Evolutionary conservation across 1,139 yeast species (phyloP).

Genomic region (Yamadazyma dendronema): DNA sequence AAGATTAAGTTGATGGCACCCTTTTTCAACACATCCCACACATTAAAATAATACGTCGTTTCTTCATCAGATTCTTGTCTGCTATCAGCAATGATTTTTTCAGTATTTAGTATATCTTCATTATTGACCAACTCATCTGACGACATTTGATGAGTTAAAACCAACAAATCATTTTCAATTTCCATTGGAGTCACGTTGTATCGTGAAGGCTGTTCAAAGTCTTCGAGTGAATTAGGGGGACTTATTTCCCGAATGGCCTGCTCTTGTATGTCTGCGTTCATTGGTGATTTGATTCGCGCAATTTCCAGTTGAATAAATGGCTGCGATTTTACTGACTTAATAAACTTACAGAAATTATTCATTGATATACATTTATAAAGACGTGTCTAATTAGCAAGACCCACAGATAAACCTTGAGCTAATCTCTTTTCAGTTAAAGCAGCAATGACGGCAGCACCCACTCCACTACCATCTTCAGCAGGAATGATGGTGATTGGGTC

Average conservation of each 20-base stretch:
- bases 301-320: no score
- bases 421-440: constrained; percentile 85
- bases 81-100: constrained; percentile 21
- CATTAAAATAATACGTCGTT: constrained; percentile 13
- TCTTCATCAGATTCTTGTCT: constrained; percentile 14
- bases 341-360: no score
- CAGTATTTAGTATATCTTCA: constrained; percentile 24
- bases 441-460: constrained; percentile 96
- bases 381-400: constrained; percentile 23
- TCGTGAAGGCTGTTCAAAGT: neutral
- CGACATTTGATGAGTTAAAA: constrained; percentile 17
- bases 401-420: constrained; percentile 70
- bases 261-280: constrained; percentile 1
- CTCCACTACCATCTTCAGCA: constrained; percentile 98
- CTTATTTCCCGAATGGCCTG: constrained; percentile 3
- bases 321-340: no score
- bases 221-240: no score
- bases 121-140: constrained; percentile 14
- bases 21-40: constrained; percentile 41
- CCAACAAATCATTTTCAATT: constrained; percentile 16
- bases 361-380: no score
- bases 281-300: no score
- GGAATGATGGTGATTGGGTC: constrained; percentile 82
- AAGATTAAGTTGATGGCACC: constrained; percentile 73
- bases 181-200: constrained; percentile 11